Conservation (phyloP, 352 stramenopile species). For the Pythium dissotocum region DNA sequence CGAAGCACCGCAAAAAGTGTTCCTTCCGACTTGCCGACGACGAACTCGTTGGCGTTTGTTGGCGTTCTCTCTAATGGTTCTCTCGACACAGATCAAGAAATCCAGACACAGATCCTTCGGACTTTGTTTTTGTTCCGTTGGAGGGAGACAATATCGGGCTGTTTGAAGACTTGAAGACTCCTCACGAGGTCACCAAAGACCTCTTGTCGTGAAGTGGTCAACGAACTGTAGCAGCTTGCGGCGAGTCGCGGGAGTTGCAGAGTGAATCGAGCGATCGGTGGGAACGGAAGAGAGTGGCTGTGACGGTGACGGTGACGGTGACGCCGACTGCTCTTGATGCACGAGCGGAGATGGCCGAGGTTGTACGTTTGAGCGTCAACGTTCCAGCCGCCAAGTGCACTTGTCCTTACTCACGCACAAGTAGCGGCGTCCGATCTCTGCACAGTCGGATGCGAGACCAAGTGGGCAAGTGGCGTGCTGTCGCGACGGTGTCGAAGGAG, state of each 20-base stretch:
- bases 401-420: conserved; percentile 9
- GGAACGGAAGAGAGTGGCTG: background rate
- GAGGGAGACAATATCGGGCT: background rate
- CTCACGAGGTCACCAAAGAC: background rate
- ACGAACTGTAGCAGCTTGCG: conserved; percentile 10
- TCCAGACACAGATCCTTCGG: background rate
- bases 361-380: conserved; percentile 12
- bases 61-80: background rate
- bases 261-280: conserved; percentile 19
- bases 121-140: background rate
- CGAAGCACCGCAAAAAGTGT: conserved; percentile 5
- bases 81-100: conserved; percentile 9
- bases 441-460: conserved; percentile 26
- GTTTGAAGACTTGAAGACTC: background rate
- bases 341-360: conserved; percentile 13
- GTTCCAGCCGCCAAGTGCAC: conserved; percentile 7
- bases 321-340: conserved; percentile 22
- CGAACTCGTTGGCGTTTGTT: background rate
- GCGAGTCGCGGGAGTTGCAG: conserved; percentile 16
- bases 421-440: conserved; percentile 21
- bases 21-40: background rate
- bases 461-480: conserved; percentile 17
- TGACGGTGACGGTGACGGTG: conserved; percentile 8
- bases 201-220: background rate
- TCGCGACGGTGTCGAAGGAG: background rate